Conservation (phyloP, 495 filamentous ascomycete species). For the Penicillium soppii region DNA sequence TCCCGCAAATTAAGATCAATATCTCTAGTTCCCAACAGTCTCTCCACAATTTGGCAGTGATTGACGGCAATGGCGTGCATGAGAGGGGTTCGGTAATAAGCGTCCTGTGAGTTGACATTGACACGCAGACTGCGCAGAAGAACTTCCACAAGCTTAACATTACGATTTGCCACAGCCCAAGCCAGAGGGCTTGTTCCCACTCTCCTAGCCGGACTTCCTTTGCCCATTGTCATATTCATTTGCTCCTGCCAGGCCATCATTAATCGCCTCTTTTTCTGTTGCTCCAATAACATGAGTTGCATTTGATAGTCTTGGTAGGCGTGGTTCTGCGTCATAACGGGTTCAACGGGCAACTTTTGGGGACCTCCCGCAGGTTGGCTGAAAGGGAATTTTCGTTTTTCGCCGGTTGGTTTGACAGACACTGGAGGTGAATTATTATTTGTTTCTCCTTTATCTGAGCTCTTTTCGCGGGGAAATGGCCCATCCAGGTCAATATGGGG, state of each 20-base stretch:
- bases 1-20: neutral
- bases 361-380: neutral
- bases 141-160: neutral
- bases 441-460: neutral
- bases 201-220: neutral
- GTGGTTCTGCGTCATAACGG: slow-evolving; percentile 54
- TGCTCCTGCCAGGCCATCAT: slow-evolving; percentile 97
- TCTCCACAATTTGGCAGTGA: neutral
- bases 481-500: neutral
- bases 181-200: neutral
- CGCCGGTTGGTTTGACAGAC: neutral
- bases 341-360: neutral
- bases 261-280: slow-evolving; percentile 95
- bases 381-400: neutral
- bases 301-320: slow-evolving; percentile 98
- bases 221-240: neutral
- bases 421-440: neutral
- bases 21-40: neutral
- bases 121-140: neutral
- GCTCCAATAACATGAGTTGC: slow-evolving; percentile 96
- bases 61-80: neutral
- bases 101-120: neutral
- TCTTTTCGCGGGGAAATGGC: neutral
- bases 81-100: neutral
- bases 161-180: neutral